Evolutionary conservation across 2,329 filamentous ascomycete species (phyloP), one percentile per base, ranked within the genome.

Genomic region (Malbranchea cinnamomea): DNA sequence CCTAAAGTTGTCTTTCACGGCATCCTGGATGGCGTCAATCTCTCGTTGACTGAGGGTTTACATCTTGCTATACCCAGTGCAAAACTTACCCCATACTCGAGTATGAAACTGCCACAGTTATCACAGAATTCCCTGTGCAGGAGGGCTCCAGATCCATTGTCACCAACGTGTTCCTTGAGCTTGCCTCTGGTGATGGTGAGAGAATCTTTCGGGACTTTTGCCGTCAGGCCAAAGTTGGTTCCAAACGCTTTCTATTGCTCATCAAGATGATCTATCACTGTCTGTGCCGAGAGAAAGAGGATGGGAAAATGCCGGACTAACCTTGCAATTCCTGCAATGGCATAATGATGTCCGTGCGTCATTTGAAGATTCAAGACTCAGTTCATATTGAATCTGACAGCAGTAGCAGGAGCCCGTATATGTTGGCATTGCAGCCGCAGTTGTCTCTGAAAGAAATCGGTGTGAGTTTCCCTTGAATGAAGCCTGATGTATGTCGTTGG

Each of bases 251-350:
- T 64, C 54, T 65, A 26, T 8, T 19, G 10, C 17, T 5, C 19
- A 22, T 14, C 3, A 7, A 20, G 6, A 19, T 4, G 30, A 30
- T 10, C 37, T 37, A 17, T 35, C 39, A 1, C 34, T 40, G 37
- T 39, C 40, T 36, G 32, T 41, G 26, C 25, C 12, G 2, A 9
- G 16, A 7, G 4, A 16, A 1, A 12, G 16, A 7, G 13, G 16
- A 29, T 24, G 13, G 4, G 18, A 22, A 22, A 8, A 13, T 19
- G n/a, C n/a, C n/a, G n/a, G 13, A 22, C 30, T 6, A 37, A 60
- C 58, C 45, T 65, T 68, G 50, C 65, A 69, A 41, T 60, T 65
- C 11, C 44, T 37, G 41, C 65, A 69, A 43, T 70, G 64, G 38
- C 65, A 70, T 10, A 70, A 41, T 6, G 56, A 63, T 1, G 64